phyloP scores from a whole-genome alignment of 192 early-diverging fungal genomes.

The Entomortierella parvispora region DNA sequence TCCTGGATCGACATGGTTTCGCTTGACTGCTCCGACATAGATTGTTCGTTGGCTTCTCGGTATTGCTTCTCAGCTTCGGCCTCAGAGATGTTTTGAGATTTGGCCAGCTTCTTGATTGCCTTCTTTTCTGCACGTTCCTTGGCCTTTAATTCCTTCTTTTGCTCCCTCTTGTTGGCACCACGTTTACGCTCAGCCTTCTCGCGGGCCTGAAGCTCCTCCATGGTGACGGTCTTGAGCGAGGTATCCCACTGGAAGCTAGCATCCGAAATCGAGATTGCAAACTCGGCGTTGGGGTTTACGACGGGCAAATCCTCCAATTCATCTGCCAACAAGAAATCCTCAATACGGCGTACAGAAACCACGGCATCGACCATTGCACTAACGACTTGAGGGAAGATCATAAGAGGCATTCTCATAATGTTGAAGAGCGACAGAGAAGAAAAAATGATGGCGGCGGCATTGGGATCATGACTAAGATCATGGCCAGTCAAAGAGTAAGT shows the following conservation, averaged over 20 bases:
- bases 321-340: slow-evolving; percentile 74
- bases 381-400: slow-evolving; percentile 86
- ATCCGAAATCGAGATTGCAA: slow-evolving; percentile 66
- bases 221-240: slow-evolving; percentile 45
- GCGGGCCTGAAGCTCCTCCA: slow-evolving; percentile 50
- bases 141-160: slow-evolving; percentile 50
- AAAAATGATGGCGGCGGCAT: slow-evolving; percentile 80
- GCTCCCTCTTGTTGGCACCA: slow-evolving; percentile 43
- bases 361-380: slow-evolving; percentile 80
- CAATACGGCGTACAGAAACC: slow-evolving; percentile 88
- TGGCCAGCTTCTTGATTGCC: slow-evolving; percentile 47
- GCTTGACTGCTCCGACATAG: slow-evolving; percentile 36
- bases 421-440: slow-evolving; percentile 95
- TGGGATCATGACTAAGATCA: slow-evolving; percentile 70
- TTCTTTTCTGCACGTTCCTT: slow-evolving; percentile 41
- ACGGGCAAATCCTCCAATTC: slow-evolving; percentile 67
- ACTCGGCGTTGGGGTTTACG: slow-evolving; percentile 51
- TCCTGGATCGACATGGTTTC: slow-evolving; percentile 48
- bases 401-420: slow-evolving; percentile 89
- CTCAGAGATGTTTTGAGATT: slow-evolving; percentile 27
- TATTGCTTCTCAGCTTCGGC: slow-evolving; percentile 29
- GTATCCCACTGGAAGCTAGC: slow-evolving; percentile 77
- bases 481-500: slow-evolving; percentile 57
- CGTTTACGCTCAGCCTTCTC: slow-evolving; percentile 51
- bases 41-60: slow-evolving; percentile 17